Base-by-base conservation (phyloP, 2,329 filamentous ascomycete genomes). In the Dryadomyces sulphureus region DNA sequence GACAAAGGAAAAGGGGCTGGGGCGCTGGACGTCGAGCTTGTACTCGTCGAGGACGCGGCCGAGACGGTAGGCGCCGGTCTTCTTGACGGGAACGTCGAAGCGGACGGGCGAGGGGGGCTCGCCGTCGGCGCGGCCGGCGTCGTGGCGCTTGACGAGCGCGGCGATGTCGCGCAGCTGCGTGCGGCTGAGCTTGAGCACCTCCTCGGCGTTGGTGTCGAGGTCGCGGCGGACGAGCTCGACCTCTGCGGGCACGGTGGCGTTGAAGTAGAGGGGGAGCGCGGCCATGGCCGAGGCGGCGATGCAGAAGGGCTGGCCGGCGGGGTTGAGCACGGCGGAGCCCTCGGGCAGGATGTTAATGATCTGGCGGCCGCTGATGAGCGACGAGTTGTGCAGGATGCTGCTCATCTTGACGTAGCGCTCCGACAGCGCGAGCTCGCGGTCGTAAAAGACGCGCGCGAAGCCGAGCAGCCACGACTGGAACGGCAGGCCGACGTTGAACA, bases 321-420 rank as follows among this genome's bases (percentile, higher is more conserved):
- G 87, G 57, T 98, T 98, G 51, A 98, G 69, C 42, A 88, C 72
- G 14, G 89, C 92, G 42, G 89, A 92, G 17, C 93, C 93, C 69
- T 98, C 92, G 2, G 92, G 92, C 46, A 98, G 69, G 57, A 98
- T 94, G 60, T 98, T 92, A 63, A 98, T 90, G 55, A 95, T 94
- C 65, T 96, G 89, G 61, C 88, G 92, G 58, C 92, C 92, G 65
- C 94, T 75, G 52, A 98, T 96, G 57, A 96, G 73, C 20, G 89
- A 94, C 27, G 86, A 77, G 60, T 96, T 95, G 60, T 95, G 86
- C 50, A 94, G 69, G 52, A 98, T 89, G 51, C 76, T 81, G 24
- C 82, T 84, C 16, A 89, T 79, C 59, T 94, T 94, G 59, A 98
- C 90, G 57, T 81, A 86, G 54, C 84, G 80, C 61, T 95, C 93